Evolutionary conservation across 805 yeast species (phyloP).

Genomic region (Lipomyces yamadae): DNA sequence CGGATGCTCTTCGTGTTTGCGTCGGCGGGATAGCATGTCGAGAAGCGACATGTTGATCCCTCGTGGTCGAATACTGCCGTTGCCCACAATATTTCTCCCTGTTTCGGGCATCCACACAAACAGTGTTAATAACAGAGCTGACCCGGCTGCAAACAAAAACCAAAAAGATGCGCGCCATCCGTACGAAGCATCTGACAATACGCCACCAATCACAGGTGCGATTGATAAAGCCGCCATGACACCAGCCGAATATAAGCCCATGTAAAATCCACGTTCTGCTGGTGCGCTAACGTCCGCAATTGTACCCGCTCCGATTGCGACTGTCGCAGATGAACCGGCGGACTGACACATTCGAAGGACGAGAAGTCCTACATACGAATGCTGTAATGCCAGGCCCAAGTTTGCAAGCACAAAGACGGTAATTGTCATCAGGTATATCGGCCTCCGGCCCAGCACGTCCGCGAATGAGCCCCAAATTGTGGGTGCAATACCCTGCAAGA

Average conservation of each 20-base stretch:
- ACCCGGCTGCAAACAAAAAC: conserved; percentile 74
- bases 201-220: conserved; percentile 69
- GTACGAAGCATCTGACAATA: conserved; percentile 64
- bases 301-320: conserved; percentile 90
- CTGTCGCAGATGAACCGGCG: conserved; percentile 84
- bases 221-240: conserved; percentile 79
- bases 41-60: conserved; percentile 27
- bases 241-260: conserved; percentile 80
- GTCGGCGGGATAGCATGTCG: conserved; percentile 12
- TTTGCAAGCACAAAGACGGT: conserved; percentile 62
- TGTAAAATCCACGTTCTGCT: conserved; percentile 72
- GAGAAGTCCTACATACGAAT: conserved; percentile 64
- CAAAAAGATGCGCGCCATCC: conserved; percentile 91
- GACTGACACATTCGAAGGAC: conserved; percentile 72
- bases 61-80: conserved; percentile 71
- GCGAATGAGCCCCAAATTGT: conserved; percentile 69
- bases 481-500: conserved; percentile 80
- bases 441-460: conserved; percentile 75
- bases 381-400: conserved; percentile 72
- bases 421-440: conserved; percentile 61
- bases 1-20: not conserved
- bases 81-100: conserved; percentile 63
- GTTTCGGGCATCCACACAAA: conserved; percentile 76
- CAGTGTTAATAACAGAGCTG: conserved; percentile 55
- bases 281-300: conserved; percentile 72